Base-by-base conservation (phyloP, 2,329 filamentous ascomycete species). In the Diaporthe ilicicola region DNA sequence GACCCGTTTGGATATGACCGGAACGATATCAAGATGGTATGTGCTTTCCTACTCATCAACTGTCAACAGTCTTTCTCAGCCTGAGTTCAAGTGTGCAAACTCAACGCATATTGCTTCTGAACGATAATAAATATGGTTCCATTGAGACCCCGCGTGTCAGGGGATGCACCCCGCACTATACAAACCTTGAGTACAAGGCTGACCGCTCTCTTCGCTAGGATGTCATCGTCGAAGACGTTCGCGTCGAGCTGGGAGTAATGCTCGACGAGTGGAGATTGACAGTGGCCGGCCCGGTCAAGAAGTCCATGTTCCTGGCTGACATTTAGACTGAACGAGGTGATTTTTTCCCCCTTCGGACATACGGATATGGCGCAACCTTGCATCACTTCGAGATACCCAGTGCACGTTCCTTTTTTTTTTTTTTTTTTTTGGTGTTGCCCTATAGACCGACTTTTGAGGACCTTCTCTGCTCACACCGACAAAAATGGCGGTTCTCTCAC, bases 21-120 rank as follows among this genome's bases (percentile, higher is more conserved):
- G 4, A 68, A 68, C 24, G 66, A 68, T 15, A 68, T 68, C 29
- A 68, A 68, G 42, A 68, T 68, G 66, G 59, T 64, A 37, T 24
- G 59, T 2, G 24, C 2, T 13, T 5, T 22, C 12, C n/a, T n/a
- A n/a, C n/a, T 24, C 7, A 22, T 6, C n/a, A 8, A 2, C n/a
- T 22, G n/a, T 22, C 4, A 1, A 34, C 13, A 0, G 12, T 13
- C 1, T 24, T 3, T 3, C 4, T 37, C n/a, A 24, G 53, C 10
- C 19, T 22, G 53, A n/a, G 29, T 32, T 10, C 51, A 9, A 54
- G 19, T 19, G 6, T n/a, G n/a, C n/a, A n/a, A n/a, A n/a, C n/a
- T n/a, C 17, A 8, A 7, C 1, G 8, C 24, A 29, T 12, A 37
- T 6, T 2, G 42, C 27, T 19, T 27, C 12, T 13, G 6, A 17